phyloP scores from a whole-genome alignment of 257 asterid species.

The Dorcoceras hygrometricum region DNA sequence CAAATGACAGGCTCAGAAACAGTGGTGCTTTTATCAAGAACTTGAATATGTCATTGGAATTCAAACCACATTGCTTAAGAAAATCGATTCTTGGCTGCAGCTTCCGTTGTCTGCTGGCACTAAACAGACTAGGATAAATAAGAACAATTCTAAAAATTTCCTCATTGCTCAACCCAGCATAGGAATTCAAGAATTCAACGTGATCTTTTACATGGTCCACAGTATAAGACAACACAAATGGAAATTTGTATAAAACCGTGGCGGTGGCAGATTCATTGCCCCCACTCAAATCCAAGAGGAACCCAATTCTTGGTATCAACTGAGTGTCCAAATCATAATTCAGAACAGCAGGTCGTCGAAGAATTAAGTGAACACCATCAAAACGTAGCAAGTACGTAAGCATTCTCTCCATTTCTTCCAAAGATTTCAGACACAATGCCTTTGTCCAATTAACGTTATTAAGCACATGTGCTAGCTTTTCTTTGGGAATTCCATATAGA shows the following conservation, averaged over 20 bases:
- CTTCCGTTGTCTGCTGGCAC: conserved; percentile 80
- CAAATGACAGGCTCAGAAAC: conserved; percentile 68
- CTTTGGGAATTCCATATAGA: conserved; percentile 53
- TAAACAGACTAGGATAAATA: conserved; percentile 67
- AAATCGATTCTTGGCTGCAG: conserved; percentile 76
- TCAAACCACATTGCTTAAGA: conserved; percentile 75
- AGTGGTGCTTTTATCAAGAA: conserved; percentile 79
- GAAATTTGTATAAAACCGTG: conserved; percentile 56
- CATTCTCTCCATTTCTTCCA: conserved; percentile 58
- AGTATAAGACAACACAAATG: conserved; percentile 64
- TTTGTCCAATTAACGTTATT: conserved; percentile 58
- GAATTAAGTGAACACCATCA: conserved; percentile 62
- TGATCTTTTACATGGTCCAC: conserved; percentile 73
- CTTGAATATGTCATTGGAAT: conserved; percentile 54
- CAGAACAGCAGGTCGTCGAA: conserved; percentile 73
- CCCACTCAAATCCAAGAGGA: conserved; percentile 62
- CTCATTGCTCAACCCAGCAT: conserved; percentile 61
- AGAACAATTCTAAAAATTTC: conserved; percentile 72
- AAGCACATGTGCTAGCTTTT: conserved; percentile 62
- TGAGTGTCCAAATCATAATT: conserved; percentile 65
- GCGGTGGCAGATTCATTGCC: conserved; percentile 55
- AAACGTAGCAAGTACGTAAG: conserved; percentile 59
- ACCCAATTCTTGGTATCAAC: conserved; percentile 68
- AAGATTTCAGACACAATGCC: conserved; percentile 59
- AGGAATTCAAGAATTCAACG: conserved; percentile 65